Evolutionary conservation across 345 rosid species (phyloP), one percentile per base, ranked within the genome.

Genomic region (Carallia brachiata): DNA sequence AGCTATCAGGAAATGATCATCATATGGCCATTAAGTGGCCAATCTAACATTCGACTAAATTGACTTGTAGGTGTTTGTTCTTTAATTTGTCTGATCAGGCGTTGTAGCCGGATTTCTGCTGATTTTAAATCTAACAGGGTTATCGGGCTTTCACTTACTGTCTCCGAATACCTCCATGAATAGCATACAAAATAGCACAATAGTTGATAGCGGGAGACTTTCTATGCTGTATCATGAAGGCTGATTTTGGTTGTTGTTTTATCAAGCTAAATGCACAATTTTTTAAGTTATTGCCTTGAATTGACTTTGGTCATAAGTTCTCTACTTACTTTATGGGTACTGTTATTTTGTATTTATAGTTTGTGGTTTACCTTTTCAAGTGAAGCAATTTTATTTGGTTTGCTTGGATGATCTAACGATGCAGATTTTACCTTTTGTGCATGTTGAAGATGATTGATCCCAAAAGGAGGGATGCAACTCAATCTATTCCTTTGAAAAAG

Each of bases 401-500:
- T 36, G 16, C 2, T 4, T 67, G 65, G 60, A 61, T 64, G 54
- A 44, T 48, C 28, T 30, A 65, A 19, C 23, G 17, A 7, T 16
- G 32, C 15, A 63, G 44, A 75, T 74, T 70, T 7, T 70, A 15
- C 18, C 59, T 2, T 55, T 75, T 61, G 40, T 31, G 44, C 68
- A 23, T 53, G 65, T 48, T 79, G 60, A 78, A 81, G 93, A 71
- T 71, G n/a, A 74, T 44, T 69, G 89, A 82, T 76, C 75, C 70
- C n/a, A 84, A 82, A 83, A 91, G 90, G 36, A 90, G 92, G 79
- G 85, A 72, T 73, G 84, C 62, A 40, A 71, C 86, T 84, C 92
- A 86, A 39, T 70, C 93, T 30, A 78, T 86, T 61, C 85, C 86
- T 1, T 70, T 75, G 32, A 92, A 84, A 83, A 95, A 88, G 90